A percentile compares a stretch with the other conserved stretches of the same genome.
Conservation (phyloP, 768 basidiomycete genomes). For the Coprinellus micaceus region DNA sequence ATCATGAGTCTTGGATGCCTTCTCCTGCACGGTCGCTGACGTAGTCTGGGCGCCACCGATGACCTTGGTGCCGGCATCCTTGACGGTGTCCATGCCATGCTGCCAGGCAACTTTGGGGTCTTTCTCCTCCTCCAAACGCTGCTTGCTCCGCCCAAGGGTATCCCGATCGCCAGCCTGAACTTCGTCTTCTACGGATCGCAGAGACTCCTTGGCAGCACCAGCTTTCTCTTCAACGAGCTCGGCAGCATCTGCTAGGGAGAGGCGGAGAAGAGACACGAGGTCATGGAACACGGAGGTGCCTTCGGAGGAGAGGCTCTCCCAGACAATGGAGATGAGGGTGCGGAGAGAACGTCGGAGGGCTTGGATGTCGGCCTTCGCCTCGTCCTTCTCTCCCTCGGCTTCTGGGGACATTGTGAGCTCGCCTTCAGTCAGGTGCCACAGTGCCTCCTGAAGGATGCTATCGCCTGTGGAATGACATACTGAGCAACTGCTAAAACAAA, state of each 20-base stretch:
- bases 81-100: conserved; percentile 63
- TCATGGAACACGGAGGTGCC: conserved; percentile 53
- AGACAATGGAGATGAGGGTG: conserved; percentile 48
- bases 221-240: conserved; percentile 56
- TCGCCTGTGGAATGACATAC: conserved; percentile 41
- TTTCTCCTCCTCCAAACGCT: conserved; percentile 43
- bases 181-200: conserved; percentile 54
- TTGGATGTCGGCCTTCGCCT: conserved; percentile 47
- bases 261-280: conserved; percentile 60
- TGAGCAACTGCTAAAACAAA: not conserved
- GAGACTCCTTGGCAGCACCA: conserved; percentile 42
- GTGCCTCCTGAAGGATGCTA: conserved; percentile 58
- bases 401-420: conserved; percentile 42
- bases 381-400: conserved; percentile 35
- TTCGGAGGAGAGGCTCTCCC: conserved; percentile 51
- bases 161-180: conserved; percentile 61
- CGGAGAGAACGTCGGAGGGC: conserved; percentile 49
- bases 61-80: conserved; percentile 49
- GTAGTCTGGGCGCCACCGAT: conserved; percentile 53
- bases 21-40: conserved; percentile 40
- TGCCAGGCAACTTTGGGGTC: conserved; percentile 58
- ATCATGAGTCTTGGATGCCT: conserved; percentile 35
- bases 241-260: conserved; percentile 64
- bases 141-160: conserved; percentile 49
- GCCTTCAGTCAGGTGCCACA: conserved; percentile 61